Evolutionary conservation across 108 stramenopile genomes (phyloP), one percentile per base, ranked within the genome.

Genomic region (Cyclotella kingstonii): DNA sequence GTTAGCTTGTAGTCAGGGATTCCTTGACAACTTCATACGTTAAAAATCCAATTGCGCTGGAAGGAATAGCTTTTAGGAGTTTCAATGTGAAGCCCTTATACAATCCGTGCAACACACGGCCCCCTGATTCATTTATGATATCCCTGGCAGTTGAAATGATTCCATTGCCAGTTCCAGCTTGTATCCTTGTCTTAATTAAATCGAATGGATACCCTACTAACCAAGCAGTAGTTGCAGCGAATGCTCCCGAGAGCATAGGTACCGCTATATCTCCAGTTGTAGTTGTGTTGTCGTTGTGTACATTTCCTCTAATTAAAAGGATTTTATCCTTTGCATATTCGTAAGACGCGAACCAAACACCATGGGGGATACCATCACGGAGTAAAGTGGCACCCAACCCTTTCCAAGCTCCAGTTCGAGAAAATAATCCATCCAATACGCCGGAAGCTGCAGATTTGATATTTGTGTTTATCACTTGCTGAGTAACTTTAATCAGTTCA

Each of bases 181-280:
- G 91, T 54, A 92, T 89, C 9, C 85, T 70, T 26, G 91, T 93
- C 54, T 93, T 93, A 64, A 93, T 85, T 27, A 93, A 59, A 60
- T 93, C 91, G 48, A 78, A 76, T 0, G 91, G 91, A 54, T 93
- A 93, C 58, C 91, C 91, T 8, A 93, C 91, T 26, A 53, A 80
- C 91, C 91, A 93, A 17, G 91, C 91, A 10, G 70, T 73, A 2
- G 84, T 76, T 8, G 91, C 91, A 3, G 91, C 91, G 54, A 87
- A 68, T 8, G 88, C 86, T 8, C 91, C 91, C 8, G 81, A 73
- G 22, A 80, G 57, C 55, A 89, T 56, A 11, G 91, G 85, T 15
- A 85, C 57, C 9, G 61, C 68, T 2, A 84, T 62, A 30, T 65
- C 48, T n/a, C 73, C 66, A 10, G 36, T 44, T 14, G 41, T 51